Evolutionary conservation across 768 basidiomycete genomes (phyloP), one percentile per base, ranked within the genome.

Genomic region (Suillus tomentosus): DNA sequence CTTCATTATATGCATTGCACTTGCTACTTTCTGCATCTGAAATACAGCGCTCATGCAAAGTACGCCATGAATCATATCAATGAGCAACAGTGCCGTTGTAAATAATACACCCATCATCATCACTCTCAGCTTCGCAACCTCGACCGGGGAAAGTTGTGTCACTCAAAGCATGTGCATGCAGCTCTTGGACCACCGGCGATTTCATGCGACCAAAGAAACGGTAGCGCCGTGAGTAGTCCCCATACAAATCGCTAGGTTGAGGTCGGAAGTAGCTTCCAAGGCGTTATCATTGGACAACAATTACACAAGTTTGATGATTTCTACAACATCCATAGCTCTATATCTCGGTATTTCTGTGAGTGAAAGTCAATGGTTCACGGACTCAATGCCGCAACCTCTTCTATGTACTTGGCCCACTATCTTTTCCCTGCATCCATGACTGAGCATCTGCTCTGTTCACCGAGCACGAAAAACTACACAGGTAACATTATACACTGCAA

Each of bases 381-480:
- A 40, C 66, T 45, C 37, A 43, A 37, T 65, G 69, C 67, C 61
- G 66, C 67, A 39, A 78, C 64, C 43, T 70, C 76, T 61, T 81
- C 75, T 14, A 85, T 67, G 67, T 82, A 87, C 40, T 62, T 72
- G 13, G 54, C 68, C 85, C 86, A 86, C 37, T 77, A 74, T 60
- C 66, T 73, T 64, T 83, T 80, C 82, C 86, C 87, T 34, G 66
- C 65, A 5, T 40, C 65, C 39, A 83, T 66, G 2, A 83, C 83
- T 3, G 47, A 62, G 36, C 69, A 67, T 67, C 88, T 88, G 63
- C 82, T 80, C n/a, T 78, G 74, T 1, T 61, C 67, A 2, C 78
- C 78, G 58, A 89, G 73, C 45, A 76, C 83, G 5, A 85, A 86
- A 71, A 83, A 79, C 86, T 87, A 65, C 5, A 17, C 51, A 17